Percentiles rank a stretch among this genome's conserved stretches.
Evolutionary conservation across 208 protist species (phyloP).

Genomic region (Leishmania mexicana): DNA sequence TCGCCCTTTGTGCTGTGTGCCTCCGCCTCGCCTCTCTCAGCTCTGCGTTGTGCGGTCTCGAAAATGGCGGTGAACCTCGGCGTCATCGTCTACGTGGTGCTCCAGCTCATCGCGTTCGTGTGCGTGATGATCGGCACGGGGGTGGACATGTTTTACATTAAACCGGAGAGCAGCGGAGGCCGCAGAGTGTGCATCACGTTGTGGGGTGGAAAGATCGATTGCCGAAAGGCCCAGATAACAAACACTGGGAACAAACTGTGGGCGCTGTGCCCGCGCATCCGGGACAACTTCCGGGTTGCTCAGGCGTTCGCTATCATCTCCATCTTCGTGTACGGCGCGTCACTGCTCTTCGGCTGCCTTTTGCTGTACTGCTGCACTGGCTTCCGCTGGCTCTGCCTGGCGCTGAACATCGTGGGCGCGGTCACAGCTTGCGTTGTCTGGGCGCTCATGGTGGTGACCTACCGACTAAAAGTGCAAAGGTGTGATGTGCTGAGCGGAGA

Average conservation of each 20-base stretch:
- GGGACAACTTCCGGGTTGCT: constrained; percentile 44
- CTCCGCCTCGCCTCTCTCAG: neutral
- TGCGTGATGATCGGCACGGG: constrained; percentile 51
- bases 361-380: constrained; percentile 48
- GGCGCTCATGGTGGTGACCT: constrained; percentile 35
- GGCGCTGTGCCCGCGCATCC: constrained; percentile 20
- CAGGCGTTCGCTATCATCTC: constrained; percentile 47
- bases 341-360: constrained; percentile 29
- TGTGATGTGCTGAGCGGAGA: constrained; percentile 5
- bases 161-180: neutral
- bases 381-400: constrained; percentile 32
- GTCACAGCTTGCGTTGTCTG: constrained; percentile 31
- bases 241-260: neutral
- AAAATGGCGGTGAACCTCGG: constrained; percentile 27
- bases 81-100: constrained; percentile 53
- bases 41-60: neutral
- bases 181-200: constrained; percentile 38
- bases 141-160: constrained; percentile 53
- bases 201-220: constrained; percentile 56
- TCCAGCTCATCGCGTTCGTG: constrained; percentile 47
- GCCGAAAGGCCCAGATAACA: constrained; percentile 8
- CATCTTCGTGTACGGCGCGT: constrained; percentile 20
- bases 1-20: too few relatives aligned
- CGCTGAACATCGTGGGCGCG: constrained; percentile 39
- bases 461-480: neutral